phyloP scores from a whole-genome alignment of 176 grass and related monocot genomes.

The Musa itinerans region DNA sequence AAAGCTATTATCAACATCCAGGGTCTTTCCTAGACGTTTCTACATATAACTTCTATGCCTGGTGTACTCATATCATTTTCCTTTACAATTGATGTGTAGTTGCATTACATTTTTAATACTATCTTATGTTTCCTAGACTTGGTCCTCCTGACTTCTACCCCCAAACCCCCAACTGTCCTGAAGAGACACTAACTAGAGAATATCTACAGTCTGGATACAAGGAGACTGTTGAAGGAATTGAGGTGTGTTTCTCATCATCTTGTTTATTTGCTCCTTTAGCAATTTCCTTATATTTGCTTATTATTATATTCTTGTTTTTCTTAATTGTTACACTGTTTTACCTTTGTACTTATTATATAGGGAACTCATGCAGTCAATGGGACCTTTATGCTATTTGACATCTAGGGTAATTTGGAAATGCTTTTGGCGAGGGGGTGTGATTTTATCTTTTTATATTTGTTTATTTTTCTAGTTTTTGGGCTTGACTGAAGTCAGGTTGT shows the following conservation, averaged over 20 bases:
- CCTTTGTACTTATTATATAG: neutral
- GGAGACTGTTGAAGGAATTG: constrained; percentile 97
- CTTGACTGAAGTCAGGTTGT: neutral
- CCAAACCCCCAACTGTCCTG: constrained; percentile 80
- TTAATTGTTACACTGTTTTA: neutral
- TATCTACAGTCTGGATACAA: constrained; percentile 92
- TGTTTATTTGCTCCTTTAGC: constrained; percentile 1
- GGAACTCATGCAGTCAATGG: no score
- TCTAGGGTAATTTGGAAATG: neutral
- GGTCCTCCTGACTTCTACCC: constrained; percentile 96
- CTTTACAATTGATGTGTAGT: constrained; percentile 3
- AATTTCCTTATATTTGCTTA: neutral
- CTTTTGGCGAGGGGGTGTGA: neutral
- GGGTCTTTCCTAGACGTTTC: neutral
- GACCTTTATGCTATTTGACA: no score
- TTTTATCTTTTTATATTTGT: neutral
- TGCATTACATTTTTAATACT: neutral
- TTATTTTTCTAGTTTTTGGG: neutral
- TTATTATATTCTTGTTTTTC: neutral
- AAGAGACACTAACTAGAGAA: constrained; percentile 98
- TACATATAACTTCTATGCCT: neutral
- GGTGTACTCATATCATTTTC: neutral
- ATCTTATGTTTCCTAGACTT: constrained; percentile 51
- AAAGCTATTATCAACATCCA: neutral
- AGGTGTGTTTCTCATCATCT: constrained; percentile 42